These are phyloP conservation scores for Globisporangium acanthophoron DNA, from an alignment of 352 stramenopile species.

Conservation along the genomic window DNA sequence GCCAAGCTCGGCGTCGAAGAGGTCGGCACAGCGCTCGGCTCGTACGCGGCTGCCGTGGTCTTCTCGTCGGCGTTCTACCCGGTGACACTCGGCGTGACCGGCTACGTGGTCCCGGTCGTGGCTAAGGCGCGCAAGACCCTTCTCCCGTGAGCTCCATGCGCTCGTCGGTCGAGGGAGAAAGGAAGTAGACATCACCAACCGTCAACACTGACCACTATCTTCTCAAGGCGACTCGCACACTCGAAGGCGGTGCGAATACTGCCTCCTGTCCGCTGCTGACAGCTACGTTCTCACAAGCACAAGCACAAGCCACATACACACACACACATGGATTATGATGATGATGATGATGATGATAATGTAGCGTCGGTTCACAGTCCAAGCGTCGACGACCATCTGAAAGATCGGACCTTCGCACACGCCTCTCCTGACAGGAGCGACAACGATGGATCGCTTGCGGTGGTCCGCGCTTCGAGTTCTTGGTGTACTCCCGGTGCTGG, in stretches of 20 bases:
- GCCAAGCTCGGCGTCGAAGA: slow-evolving; percentile 66
- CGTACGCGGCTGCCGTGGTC: slow-evolving; percentile 74
- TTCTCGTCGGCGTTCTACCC: slow-evolving; percentile 78
- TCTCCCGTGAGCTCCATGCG: slow-evolving; percentile 22
- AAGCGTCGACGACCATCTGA: neutral
- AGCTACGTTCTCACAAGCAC: no score
- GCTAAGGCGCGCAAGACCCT: slow-evolving; percentile 50
- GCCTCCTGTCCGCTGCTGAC: no score
- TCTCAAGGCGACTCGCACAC: no score
- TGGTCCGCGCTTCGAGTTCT: no score
- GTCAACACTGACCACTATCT: no score
- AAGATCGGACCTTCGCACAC: neutral
- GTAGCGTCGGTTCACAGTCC: no score
- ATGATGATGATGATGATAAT: no score
- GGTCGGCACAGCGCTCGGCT: slow-evolving; percentile 60
- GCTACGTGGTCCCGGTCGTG: slow-evolving; percentile 67
- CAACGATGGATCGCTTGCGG: neutral
- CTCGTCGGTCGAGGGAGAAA: neutral
- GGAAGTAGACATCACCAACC: no score
- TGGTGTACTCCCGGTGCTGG: neutral
- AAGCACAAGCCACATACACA: no score
- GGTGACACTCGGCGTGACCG: slow-evolving; percentile 67
- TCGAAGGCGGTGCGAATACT: no score
- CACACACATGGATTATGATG: no score
- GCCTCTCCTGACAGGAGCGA: neutral